Percentiles rank a stretch among this genome's conserved stretches.
Evolutionary conservation across 331 rosid species (phyloP).

Genomic region (Malus hybrid): DNA sequence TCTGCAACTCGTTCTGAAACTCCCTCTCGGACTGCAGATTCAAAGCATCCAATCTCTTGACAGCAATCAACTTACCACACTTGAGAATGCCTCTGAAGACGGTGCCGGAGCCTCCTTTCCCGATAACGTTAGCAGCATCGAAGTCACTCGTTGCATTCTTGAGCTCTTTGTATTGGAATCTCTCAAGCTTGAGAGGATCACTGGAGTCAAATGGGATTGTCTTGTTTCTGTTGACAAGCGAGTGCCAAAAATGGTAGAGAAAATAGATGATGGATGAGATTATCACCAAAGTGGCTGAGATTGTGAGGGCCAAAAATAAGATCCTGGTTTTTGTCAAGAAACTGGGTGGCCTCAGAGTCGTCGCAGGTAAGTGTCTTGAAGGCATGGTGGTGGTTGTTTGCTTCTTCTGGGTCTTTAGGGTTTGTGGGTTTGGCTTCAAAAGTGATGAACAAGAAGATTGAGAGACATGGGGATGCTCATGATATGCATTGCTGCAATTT

Average conservation of each 20-base stretch:
- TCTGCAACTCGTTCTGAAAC: constrained; percentile 90
- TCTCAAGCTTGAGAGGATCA: constrained; percentile 77
- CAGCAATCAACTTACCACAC: constrained; percentile 69
- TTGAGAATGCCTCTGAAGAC: constrained; percentile 68
- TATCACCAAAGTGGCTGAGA: constrained; percentile 72
- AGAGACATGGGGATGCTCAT: constrained; percentile 3
- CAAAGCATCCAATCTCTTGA: constrained; percentile 61
- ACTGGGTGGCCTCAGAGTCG: constrained; percentile 22
- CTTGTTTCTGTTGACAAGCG: constrained; percentile 55
- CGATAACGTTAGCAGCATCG: constrained; percentile 58
- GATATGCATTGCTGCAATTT: constrained; percentile 1
- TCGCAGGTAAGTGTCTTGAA: constrained; percentile 44
- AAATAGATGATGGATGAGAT: constrained; percentile 66
- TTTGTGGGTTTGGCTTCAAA: constrained; percentile 17
- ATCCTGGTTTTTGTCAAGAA: constrained; percentile 53
- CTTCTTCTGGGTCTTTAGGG: constrained; percentile 10
- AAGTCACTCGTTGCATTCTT: constrained; percentile 68
- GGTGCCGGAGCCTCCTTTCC: constrained; percentile 95
- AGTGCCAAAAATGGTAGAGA: constrained; percentile 65
- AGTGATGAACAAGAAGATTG: constrained; percentile 17
- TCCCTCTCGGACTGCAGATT: constrained; percentile 74
- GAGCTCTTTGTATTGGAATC: constrained; percentile 75
- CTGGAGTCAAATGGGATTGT: constrained; percentile 78
- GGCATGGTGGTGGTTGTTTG: constrained; percentile 47
- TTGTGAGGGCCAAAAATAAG: constrained; percentile 68